phyloP scores from a whole-genome alignment of 306 rosid species.

The Prunus kanzakura region DNA sequence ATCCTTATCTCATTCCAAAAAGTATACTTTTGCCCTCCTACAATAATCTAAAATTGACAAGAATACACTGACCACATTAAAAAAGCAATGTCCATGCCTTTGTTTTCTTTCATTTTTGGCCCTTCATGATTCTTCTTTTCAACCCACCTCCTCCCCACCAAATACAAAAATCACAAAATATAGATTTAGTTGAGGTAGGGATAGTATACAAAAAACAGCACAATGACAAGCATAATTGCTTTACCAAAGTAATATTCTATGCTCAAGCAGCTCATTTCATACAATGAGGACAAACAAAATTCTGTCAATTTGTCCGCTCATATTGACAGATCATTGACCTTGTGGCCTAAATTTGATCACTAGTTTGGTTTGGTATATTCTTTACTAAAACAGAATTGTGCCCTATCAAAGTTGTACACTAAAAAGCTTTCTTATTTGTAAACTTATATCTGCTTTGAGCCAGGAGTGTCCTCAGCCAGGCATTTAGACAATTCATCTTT shows the following conservation, averaged over 20 bases:
- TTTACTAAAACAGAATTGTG: slow-evolving; percentile 17
- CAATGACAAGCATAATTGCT: neutral
- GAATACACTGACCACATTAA: too few species aligned
- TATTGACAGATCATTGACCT: slow-evolving; percentile 11
- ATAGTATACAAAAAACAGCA: neutral
- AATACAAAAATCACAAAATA: neutral
- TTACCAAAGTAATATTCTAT: slow-evolving; percentile 4
- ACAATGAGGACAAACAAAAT: slow-evolving; percentile 8
- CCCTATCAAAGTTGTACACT: neutral
- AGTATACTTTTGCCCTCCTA: too few species aligned
- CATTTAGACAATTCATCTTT: slow-evolving; percentile 38
- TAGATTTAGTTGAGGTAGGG: neutral
- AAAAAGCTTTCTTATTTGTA: slow-evolving; percentile 1
- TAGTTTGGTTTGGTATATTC: neutral
- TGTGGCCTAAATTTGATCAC: slow-evolving; percentile 10
- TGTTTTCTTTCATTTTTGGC: neutral
- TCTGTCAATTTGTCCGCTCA: slow-evolving; percentile 14
- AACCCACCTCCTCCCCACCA: too few species aligned
- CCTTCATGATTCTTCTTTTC: neutral
- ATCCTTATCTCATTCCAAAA: neutral
- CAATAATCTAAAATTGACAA: too few species aligned
- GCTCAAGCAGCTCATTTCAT: slow-evolving; percentile 19
- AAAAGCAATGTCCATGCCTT: slow-evolving; percentile 19
- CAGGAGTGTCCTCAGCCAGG: slow-evolving; percentile 41
- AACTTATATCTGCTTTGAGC: slow-evolving; percentile 4